Conservation (phyloP, 73 alveolate genomes). For the Halteria grandinella region DNA sequence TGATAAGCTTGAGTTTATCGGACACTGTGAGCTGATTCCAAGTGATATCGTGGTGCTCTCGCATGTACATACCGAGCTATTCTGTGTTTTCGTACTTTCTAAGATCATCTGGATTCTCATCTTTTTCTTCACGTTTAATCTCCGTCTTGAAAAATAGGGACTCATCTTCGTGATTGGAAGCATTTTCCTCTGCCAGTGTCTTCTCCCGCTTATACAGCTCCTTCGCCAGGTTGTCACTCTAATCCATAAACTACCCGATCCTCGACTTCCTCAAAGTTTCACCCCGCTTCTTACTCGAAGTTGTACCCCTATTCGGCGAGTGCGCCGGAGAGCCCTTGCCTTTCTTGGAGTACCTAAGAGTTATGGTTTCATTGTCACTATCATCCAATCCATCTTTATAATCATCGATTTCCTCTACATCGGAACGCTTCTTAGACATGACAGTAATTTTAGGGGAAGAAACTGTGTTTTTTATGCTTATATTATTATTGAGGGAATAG, state of each 20-base stretch:
- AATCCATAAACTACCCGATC: too few relatives aligned
- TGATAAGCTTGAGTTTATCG: constrained; percentile 69
- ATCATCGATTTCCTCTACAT: not conserved
- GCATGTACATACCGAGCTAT: not conserved
- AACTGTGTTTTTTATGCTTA: not conserved
- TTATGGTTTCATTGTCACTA: not conserved
- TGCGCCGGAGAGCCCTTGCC: not conserved
- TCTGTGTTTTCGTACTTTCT: not conserved
- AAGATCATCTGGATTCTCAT: not conserved
- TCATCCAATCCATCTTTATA: not conserved
- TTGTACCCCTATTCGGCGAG: too few relatives aligned
- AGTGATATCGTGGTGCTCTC: not conserved
- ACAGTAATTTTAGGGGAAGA: not conserved
- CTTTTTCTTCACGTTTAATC: not conserved
- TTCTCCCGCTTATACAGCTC: not conserved
- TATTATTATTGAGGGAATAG: not conserved
- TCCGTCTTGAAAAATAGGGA: not conserved
- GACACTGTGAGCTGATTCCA: constrained; percentile 62
- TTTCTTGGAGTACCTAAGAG: not conserved
- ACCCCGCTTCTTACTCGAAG: too few relatives aligned
- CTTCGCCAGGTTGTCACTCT: not conserved
- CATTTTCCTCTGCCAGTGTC: not conserved
- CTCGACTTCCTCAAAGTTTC: too few relatives aligned
- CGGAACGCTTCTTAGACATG: not conserved
- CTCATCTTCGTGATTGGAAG: not conserved